These are phyloP conservation scores for Aspergillus texensis DNA, from an alignment of 2,329 filamentous ascomycete genomes.

Conservation along the genomic window DNA sequence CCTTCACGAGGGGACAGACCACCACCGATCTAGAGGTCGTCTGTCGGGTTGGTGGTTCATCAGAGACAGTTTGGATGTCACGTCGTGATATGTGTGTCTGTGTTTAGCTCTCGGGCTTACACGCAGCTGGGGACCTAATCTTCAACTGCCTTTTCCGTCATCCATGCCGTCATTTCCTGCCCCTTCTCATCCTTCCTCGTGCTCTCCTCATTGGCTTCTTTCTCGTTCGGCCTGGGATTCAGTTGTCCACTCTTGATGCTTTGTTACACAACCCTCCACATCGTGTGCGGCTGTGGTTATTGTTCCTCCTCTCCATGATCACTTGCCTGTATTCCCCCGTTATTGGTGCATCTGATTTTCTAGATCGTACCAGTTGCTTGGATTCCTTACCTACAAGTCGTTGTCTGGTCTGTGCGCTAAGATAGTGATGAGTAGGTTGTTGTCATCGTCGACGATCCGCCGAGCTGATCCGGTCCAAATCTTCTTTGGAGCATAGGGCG, in stretches of 20 bases:
- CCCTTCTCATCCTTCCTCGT: not conserved
- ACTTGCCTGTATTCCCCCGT: not conserved
- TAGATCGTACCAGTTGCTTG: conserved; percentile 1
- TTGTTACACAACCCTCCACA: conserved; percentile 1
- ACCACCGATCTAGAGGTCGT: not conserved
- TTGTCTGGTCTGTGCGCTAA: conserved; percentile 12
- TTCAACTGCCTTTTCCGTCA: conserved; percentile 4
- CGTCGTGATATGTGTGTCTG: not conserved
- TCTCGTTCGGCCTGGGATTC: not conserved
- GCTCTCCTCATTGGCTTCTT: conserved; percentile 1
- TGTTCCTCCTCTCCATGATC: not conserved
- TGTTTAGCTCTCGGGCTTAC: conserved; percentile 2
- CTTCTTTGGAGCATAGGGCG: conserved; percentile 4
- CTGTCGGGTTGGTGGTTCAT: not conserved
- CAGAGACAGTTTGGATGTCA: not conserved
- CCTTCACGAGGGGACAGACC: conserved; percentile 2
- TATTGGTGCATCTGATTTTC: conserved; percentile 5
- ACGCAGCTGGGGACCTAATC: conserved; percentile 1
- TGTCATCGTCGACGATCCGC: conserved; percentile 11
- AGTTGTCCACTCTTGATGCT: conserved; percentile 4
- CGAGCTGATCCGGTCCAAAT: conserved; percentile 11
- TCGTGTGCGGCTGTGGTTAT: not conserved
- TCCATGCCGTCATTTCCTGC: not conserved
- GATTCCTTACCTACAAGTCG: not conserved
- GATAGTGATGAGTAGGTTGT: conserved; percentile 9